A percentile compares a stretch with the other conserved stretches of the same genome.
These are phyloP conservation scores for Cochlearia excelsa DNA, from an alignment of 345 rosid genomes.

Conservation along the genomic window DNA sequence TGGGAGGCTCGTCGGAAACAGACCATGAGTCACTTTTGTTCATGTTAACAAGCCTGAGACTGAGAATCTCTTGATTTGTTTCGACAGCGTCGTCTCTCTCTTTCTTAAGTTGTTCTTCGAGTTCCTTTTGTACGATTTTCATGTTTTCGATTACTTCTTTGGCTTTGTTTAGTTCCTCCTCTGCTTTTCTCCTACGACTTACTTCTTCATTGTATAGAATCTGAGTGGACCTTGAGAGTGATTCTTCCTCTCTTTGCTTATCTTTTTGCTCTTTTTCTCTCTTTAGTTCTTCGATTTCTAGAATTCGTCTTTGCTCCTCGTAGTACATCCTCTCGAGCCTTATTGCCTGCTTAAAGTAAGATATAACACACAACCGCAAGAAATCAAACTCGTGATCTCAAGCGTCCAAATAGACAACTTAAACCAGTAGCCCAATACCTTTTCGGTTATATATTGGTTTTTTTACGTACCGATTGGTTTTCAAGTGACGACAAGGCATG, in stretches of 20 bases:
- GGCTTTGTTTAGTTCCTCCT: conserved; percentile 26
- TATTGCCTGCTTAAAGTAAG: conserved; percentile 21
- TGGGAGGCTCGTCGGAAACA: conserved; percentile 35
- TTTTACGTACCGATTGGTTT: conserved; percentile 25
- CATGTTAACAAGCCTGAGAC: conserved; percentile 4
- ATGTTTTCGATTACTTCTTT: conserved; percentile 30
- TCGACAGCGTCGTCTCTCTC: conserved; percentile 37
- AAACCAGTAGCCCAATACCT: no score
- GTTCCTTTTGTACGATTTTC: conserved; percentile 34
- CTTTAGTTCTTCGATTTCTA: conserved; percentile 34
- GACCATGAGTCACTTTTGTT: conserved; percentile 19
- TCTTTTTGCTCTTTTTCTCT: conserved; percentile 27
- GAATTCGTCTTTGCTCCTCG: conserved; percentile 33
- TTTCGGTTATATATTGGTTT: not conserved
- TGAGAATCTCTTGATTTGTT: conserved; percentile 31
- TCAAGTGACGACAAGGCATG: conserved; percentile 20
- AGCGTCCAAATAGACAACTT: not conserved
- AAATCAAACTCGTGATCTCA: conserved; percentile 5
- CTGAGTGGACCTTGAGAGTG: conserved; percentile 32
- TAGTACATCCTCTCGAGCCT: conserved; percentile 23
- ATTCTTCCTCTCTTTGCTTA: conserved; percentile 34
- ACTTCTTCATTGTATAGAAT: conserved; percentile 32
- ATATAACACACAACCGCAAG: conserved; percentile 14
- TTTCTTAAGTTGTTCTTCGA: conserved; percentile 33
- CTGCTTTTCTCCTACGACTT: conserved; percentile 26